These are phyloP conservation scores for Aspergillus fumigatiaffinis DNA, from an alignment of 2,329 filamentous ascomycete genomes.

Conservation along the genomic window DNA sequence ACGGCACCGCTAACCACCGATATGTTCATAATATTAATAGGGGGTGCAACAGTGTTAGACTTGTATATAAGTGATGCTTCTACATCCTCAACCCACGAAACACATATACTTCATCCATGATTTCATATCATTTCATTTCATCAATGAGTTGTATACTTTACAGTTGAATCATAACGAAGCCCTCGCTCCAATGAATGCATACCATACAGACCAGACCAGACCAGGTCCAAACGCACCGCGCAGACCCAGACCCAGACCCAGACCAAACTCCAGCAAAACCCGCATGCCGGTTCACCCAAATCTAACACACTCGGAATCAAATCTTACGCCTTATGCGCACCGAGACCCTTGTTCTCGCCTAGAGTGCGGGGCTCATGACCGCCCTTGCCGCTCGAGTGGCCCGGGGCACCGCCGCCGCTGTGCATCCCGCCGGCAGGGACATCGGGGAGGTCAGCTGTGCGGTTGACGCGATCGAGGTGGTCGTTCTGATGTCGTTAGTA, in stretches of 20 bases:
- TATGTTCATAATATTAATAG: not conserved
- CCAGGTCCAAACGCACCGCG: not conserved
- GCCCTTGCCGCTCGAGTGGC: slow-evolving; percentile 33
- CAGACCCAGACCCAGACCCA: not conserved
- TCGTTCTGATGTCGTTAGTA: slow-evolving; percentile 20
- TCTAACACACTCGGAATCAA: too few species aligned
- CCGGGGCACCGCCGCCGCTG: slow-evolving; percentile 23
- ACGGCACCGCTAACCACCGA: not conserved
- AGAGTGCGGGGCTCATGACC: slow-evolving; percentile 32
- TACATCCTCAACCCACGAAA: too few species aligned
- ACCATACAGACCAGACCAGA: too few species aligned
- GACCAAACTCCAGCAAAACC: not conserved
- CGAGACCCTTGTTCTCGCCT: slow-evolving; percentile 34
- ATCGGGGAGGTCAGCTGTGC: slow-evolving; percentile 34
- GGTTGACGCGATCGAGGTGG: slow-evolving; percentile 28
- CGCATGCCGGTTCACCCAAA: not conserved
- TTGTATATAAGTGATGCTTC: not conserved
- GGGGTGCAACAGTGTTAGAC: not conserved
- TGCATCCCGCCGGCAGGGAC: slow-evolving; percentile 24
- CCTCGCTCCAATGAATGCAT: not conserved
- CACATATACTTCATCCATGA: not conserved
- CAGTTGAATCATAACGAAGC: not conserved
- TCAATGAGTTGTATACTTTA: not conserved
- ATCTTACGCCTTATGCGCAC: slow-evolving; percentile 14
- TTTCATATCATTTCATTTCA: not conserved